Evolutionary conservation across 768 basidiomycete species (phyloP), one percentile per base, ranked within the genome.

Genomic region (Panus rudis): DNA sequence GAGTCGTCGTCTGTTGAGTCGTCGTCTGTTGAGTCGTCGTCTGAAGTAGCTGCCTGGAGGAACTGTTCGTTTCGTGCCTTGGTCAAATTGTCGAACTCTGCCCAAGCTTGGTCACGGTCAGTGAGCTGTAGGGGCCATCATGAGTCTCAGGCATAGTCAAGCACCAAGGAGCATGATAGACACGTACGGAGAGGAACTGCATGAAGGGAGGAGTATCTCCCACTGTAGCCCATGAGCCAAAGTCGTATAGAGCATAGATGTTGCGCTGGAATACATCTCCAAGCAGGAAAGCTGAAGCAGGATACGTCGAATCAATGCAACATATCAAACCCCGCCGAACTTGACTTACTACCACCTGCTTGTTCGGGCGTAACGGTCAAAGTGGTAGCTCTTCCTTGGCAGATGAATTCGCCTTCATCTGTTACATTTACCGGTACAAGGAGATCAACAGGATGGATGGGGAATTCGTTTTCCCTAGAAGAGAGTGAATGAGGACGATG

Each of bases 231-330:
- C 40, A 39, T 27, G 23, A 27, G 10, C 54, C 54, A 20, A 49
- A 53, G 35, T 52, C 44, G 40, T 44, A 55, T 2, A 55, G n/a
- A 13, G 45, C 21, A 39, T 55, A 55, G 4, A 43, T 40, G 42
- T 53, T 55, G 16, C 54, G 41, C 37, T 52, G 16, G 42, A 55
- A 55, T 1, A 44, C 21, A 37, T 46, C 47, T 2, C 54, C 54
- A 4, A 55, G 26, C 4, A 53, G 20, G n/a, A 46, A 42, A 30
- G 50, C 51, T 47, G 22, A 25, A 25, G 7, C 28, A 10, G 10
- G 16, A 16, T 30, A 10, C 10, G 28, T 16, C 10, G 10, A 16
- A 10, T 16, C 28, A 30, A 10, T 16, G 28, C 16, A 10, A 16
- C 28, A 30, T 30, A 30, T 30, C 10, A 30, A 16, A 30, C 16